phyloP scores from a whole-genome alignment of 371 early-diverging fungal species.

The Mortierella sp. region DNA sequence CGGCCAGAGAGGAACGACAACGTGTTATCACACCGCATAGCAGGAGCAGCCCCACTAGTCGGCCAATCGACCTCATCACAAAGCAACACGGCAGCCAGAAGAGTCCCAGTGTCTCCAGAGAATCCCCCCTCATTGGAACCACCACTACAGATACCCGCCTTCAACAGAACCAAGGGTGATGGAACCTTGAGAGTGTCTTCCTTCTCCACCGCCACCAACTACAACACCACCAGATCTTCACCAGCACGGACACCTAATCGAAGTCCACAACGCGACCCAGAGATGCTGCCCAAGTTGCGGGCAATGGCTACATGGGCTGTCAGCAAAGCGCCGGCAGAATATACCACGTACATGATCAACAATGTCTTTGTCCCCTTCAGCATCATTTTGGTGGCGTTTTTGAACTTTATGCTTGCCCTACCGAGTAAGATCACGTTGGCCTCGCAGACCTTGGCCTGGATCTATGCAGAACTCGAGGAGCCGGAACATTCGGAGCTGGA shows the following conservation, averaged over 20 bases:
- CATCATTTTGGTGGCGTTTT: slow-evolving; percentile 21
- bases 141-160: slow-evolving; percentile 23
- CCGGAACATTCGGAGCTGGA: slow-evolving; percentile 47
- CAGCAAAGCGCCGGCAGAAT: slow-evolving; percentile 30
- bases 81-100: neutral
- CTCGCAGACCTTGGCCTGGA: slow-evolving; percentile 42
- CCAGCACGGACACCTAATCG: neutral
- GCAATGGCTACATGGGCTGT: slow-evolving; percentile 18
- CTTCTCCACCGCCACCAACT: neutral
- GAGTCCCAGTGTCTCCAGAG: slow-evolving; percentile 9
- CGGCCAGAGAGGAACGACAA: slow-evolving; percentile 35
- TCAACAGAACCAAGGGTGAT: neutral
- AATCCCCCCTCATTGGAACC: slow-evolving; percentile 18
- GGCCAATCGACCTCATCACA: neutral
- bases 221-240: neutral
- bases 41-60: neutral
- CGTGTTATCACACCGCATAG: slow-evolving; percentile 18
- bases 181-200: neutral
- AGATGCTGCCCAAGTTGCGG: slow-evolving; percentile 4
- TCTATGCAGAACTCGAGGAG: slow-evolving; percentile 52
- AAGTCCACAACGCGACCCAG: neutral
- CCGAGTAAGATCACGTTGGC: slow-evolving; percentile 26
- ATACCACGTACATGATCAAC: slow-evolving; percentile 36
- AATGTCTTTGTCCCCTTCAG: slow-evolving; percentile 36
- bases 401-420: slow-evolving; percentile 29